Evolutionary conservation across 1,284 basidiomycete genomes (phyloP).

Genomic region (Cutaneotrichosporon mucoides): DNA sequence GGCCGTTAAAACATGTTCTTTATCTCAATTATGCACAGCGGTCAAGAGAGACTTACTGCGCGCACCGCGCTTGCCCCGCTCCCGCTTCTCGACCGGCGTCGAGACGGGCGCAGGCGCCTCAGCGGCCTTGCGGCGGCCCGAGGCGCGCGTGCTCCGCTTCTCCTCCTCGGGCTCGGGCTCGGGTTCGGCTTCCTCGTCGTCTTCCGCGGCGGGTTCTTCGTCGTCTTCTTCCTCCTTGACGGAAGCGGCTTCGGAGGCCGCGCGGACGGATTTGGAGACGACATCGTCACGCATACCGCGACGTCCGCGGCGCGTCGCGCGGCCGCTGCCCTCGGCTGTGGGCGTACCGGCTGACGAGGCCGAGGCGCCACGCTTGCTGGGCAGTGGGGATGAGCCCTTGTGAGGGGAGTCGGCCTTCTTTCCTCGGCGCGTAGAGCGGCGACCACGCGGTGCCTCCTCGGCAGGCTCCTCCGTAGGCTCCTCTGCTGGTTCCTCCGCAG

Average conservation of each 20-base stretch:
- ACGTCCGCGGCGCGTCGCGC: conserved; percentile 17
- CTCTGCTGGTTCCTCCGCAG: background rate
- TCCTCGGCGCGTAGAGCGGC: conserved; percentile 20
- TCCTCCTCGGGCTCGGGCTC: conserved; percentile 27
- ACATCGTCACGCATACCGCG: conserved; percentile 37
- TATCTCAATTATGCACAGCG: conserved; percentile 4
- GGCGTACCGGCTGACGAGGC: conserved; percentile 31
- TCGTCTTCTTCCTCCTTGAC: conserved; percentile 31
- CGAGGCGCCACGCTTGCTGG: conserved; percentile 27
- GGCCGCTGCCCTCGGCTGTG: conserved; percentile 7
- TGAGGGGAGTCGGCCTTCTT: conserved; percentile 22
- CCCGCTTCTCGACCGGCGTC: conserved; percentile 17
- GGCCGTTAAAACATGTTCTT: conserved; percentile 9
- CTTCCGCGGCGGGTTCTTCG: conserved; percentile 13
- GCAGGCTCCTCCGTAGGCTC: background rate
- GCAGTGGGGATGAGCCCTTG: conserved; percentile 20
- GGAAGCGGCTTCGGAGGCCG: conserved; percentile 27
- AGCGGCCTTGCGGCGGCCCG: conserved; percentile 23
- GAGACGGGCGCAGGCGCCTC: conserved; percentile 10
- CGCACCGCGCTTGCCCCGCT: conserved; percentile 6
- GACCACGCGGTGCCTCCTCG: conserved; percentile 19
- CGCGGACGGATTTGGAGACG: conserved; percentile 32
- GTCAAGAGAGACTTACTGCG: conserved; percentile 16
- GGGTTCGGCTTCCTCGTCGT: conserved; percentile 21
- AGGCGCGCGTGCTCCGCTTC: conserved; percentile 26